These are phyloP conservation scores for Corrigiola litoralis DNA, from an alignment of 179 eudicot species.

Conservation along the genomic window DNA sequence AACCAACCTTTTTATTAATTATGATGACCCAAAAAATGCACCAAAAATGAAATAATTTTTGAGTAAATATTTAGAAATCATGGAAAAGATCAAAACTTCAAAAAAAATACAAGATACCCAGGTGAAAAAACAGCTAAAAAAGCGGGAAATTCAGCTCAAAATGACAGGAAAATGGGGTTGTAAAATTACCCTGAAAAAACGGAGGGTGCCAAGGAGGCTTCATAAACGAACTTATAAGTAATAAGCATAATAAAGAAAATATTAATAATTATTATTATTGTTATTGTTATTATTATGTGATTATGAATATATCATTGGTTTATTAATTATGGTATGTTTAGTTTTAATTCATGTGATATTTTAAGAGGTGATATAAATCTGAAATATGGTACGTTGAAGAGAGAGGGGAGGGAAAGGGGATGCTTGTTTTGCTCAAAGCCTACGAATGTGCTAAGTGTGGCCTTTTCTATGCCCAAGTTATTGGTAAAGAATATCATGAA, in stretches of 20 bases:
- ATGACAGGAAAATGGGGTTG: conserved; percentile 18
- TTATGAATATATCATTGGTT: not conserved
- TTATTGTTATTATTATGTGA: conserved; percentile 19
- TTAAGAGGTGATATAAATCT: not conserved
- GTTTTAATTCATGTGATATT: too few species aligned
- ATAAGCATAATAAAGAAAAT: not conserved
- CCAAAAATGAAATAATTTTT: not conserved
- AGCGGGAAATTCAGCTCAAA: not conserved
- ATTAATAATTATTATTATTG: not conserved
- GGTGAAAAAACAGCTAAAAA: not conserved
- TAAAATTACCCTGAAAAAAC: conserved; percentile 27
- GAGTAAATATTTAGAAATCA: not conserved
- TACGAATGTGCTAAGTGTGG: not conserved
- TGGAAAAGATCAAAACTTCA: not conserved
- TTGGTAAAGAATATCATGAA: conserved; percentile 17
- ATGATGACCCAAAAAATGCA: not conserved
- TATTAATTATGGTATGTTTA: too few species aligned
- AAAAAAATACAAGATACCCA: not conserved
- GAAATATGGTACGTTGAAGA: conserved; percentile 9
- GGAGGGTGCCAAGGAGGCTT: conserved; percentile 49
- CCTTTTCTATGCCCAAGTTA: not conserved
- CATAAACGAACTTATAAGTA: conserved; percentile 34
- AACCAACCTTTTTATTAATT: not conserved
- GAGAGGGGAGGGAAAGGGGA: conserved; percentile 22
- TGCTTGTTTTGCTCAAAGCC: conserved; percentile 20